These are phyloP conservation scores for Lachancea thermotolerans DNA, from an alignment of 805 yeast species.

Conservation along the genomic window DNA sequence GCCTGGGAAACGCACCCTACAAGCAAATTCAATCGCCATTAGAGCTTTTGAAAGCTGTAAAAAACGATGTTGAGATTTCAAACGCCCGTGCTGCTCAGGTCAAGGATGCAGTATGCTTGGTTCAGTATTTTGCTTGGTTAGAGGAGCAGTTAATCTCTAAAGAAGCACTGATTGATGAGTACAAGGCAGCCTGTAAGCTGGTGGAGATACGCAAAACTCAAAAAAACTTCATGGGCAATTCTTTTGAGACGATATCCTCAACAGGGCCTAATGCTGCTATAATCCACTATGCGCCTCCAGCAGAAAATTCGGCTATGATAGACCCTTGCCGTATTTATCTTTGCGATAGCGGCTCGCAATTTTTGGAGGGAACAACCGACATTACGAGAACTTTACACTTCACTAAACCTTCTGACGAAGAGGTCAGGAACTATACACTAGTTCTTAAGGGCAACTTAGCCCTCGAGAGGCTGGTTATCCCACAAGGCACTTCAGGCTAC, in stretches of 20 bases:
- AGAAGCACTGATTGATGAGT: slow-evolving; percentile 49
- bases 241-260: slow-evolving; percentile 72
- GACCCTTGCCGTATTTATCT: slow-evolving; percentile 65
- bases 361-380: slow-evolving; percentile 91
- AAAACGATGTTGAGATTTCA: slow-evolving; percentile 62
- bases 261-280: slow-evolving; percentile 71
- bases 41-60: slow-evolving; percentile 62
- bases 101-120: slow-evolving; percentile 75
- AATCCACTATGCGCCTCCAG: slow-evolving; percentile 68
- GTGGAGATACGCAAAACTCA: slow-evolving; percentile 46
- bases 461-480: slow-evolving; percentile 72
- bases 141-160: slow-evolving; percentile 46
- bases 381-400: slow-evolving; percentile 85
- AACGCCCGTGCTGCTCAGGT: slow-evolving; percentile 73
- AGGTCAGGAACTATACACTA: slow-evolving; percentile 63
- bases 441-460: slow-evolving; percentile 91
- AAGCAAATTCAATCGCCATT: slow-evolving; percentile 51
- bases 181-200: slow-evolving; percentile 56
- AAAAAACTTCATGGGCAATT: slow-evolving; percentile 56
- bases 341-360: slow-evolving; percentile 90
- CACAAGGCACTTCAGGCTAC: slow-evolving; percentile 66
- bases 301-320: slow-evolving; percentile 49
- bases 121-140: slow-evolving; percentile 77
- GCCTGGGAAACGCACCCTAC: slow-evolving; percentile 37
- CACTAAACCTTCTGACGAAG: slow-evolving; percentile 46